Percentiles rank a stretch among this genome's conserved stretches.
phyloP scores from a whole-genome alignment of 495 filamentous ascomycete species.

The Trichoderma gamsii region DNA sequence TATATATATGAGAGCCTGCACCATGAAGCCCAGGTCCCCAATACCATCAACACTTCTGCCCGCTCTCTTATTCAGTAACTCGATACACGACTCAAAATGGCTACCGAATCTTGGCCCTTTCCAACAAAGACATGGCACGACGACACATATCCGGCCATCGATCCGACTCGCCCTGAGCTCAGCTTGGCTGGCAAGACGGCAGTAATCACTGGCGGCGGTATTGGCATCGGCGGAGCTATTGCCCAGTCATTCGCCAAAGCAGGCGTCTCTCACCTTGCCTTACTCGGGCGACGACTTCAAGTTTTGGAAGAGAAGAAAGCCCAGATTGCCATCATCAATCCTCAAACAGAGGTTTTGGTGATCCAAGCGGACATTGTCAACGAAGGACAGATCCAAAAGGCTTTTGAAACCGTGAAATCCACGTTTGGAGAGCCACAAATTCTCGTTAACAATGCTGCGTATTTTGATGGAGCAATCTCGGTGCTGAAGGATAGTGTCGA shows the following conservation, averaged over 20 bases:
- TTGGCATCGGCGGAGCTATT: slow-evolving; percentile 32
- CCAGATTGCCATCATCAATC: background rate
- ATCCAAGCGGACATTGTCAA: slow-evolving; percentile 20
- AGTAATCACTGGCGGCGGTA: slow-evolving; percentile 41
- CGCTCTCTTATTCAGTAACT: no score
- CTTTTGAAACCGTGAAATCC: slow-evolving; percentile 16
- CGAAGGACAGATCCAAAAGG: slow-evolving; percentile 21
- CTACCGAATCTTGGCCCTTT: slow-evolving; percentile 5
- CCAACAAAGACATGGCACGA: slow-evolving; percentile 29
- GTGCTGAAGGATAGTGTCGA: background rate
- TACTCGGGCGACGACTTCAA: background rate
- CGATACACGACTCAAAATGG: no score
- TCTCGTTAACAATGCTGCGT: slow-evolving; percentile 1
- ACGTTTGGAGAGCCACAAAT: slow-evolving; percentile 15
- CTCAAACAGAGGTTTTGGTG: slow-evolving; percentile 19
- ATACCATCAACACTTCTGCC: no score
- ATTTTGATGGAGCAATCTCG: background rate
- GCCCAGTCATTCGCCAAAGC: slow-evolving; percentile 28
- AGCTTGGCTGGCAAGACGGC: slow-evolving; percentile 37
- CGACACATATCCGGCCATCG: slow-evolving; percentile 38
- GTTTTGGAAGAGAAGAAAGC: background rate
- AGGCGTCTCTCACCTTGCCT: slow-evolving; percentile 22
- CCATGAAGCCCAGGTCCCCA: no score
- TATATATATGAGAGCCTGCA: no score
- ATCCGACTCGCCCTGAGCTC: slow-evolving; percentile 33